Percentiles rank a stretch among this genome's conserved stretches.
These are phyloP conservation scores for Pugionium cornutum DNA, from an alignment of 345 rosid genomes.

Conservation along the genomic window DNA sequence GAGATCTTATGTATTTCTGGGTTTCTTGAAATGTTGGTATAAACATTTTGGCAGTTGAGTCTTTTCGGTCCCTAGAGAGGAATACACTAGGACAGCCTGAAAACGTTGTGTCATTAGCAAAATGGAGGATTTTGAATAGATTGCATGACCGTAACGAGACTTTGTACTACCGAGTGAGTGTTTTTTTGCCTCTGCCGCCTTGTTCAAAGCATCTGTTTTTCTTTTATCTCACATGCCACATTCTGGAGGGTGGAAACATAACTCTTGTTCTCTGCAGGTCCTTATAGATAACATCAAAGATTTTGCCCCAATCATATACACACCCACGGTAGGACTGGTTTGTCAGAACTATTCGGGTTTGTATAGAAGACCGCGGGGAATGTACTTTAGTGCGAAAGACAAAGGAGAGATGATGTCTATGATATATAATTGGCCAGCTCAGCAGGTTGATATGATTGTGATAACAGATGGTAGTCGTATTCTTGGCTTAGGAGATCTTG, in stretches of 20 bases:
- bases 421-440: conserved; percentile 96
- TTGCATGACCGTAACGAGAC: conserved; percentile 98
- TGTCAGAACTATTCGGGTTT: conserved; percentile 98
- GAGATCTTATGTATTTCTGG: not conserved
- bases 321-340: conserved; percentile 95
- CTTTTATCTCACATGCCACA: no score
- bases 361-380: conserved; percentile 96
- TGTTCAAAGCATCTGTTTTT: not conserved
- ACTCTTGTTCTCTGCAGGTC: conserved; percentile 52
- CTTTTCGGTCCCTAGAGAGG: conserved; percentile 77
- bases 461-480: conserved; percentile 95
- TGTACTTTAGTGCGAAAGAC: conserved; percentile 99
- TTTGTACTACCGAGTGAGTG: conserved; percentile 76
- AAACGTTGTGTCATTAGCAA: conserved; percentile 68
- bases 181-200: not conserved
- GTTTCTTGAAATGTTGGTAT: conserved; percentile 30
- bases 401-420: conserved; percentile 99
- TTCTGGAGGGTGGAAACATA: not conserved
- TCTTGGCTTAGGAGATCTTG: conserved; percentile 98
- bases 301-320: conserved; percentile 91
- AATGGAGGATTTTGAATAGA: conserved; percentile 97
- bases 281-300: conserved; percentile 92
- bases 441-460: conserved; percentile 96
- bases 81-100: conserved; percentile 67
- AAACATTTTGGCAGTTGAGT: conserved; percentile 58